phyloP scores from a whole-genome alignment of 2,329 filamentous ascomycete species.

The Curvularia eragrostidis region DNA sequence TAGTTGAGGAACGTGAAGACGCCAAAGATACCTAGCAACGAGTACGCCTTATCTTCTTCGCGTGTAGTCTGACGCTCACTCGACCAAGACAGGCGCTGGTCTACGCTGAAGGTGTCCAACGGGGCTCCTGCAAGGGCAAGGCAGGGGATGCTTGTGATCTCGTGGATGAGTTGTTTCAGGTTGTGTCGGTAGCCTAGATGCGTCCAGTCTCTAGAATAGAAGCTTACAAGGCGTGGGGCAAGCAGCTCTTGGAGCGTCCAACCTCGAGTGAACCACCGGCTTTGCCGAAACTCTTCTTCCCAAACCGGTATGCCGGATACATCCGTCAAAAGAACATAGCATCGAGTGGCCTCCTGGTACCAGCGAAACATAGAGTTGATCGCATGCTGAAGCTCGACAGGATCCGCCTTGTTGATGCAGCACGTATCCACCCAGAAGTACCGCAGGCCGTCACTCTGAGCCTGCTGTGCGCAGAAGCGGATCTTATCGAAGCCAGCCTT shows the following conservation, averaged over 20 bases:
- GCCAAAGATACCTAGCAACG: not conserved
- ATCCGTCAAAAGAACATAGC: slow-evolving; percentile 15
- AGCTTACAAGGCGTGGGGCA: not conserved
- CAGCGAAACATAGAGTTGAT: slow-evolving; percentile 14
- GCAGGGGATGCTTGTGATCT: not conserved
- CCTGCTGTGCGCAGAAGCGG: slow-evolving; percentile 1
- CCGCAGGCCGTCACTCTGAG: not conserved
- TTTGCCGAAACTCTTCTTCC: not conserved
- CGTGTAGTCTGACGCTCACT: not conserved
- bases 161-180: not conserved
- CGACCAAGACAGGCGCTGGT: not conserved
- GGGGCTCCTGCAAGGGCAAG: not conserved
- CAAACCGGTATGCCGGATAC: not conserved
- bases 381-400: slow-evolving; percentile 2
- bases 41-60: not conserved
- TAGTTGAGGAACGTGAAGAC: slow-evolving; percentile 1
- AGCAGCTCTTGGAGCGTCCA: slow-evolving; percentile 17
- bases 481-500: slow-evolving; percentile 4
- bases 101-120: not conserved
- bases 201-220: slow-evolving; percentile 1
- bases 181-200: not conserved
- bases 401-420: slow-evolving; percentile 9
- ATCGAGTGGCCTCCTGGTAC: slow-evolving; percentile 2
- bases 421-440: slow-evolving; percentile 14
- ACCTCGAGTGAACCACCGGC: slow-evolving; percentile 6